phyloP scores from a whole-genome alignment of 306 rosid species.

The Fragaria vesca region DNA sequence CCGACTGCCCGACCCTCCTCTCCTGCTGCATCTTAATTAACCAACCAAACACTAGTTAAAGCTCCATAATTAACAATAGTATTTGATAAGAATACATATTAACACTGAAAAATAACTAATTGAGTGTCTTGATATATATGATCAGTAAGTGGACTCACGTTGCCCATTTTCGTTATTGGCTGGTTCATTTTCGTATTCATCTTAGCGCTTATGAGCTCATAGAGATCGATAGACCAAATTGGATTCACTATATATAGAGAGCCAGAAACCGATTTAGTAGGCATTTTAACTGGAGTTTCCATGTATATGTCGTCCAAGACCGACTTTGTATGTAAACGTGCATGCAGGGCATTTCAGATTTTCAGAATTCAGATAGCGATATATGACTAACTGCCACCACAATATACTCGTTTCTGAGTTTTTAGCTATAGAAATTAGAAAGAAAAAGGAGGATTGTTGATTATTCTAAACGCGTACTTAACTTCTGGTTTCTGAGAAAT shows the following conservation, averaged over 20 bases:
- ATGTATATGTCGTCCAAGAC: not conserved
- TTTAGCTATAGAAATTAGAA: not conserved
- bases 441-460: not conserved
- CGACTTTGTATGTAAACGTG: no score
- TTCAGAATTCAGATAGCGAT: no score
- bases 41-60: not conserved
- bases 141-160: not conserved
- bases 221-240: not conserved
- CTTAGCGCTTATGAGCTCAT: not conserved
- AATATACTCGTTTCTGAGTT: not conserved
- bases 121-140: no score
- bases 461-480: not conserved
- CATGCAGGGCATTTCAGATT: not conserved
- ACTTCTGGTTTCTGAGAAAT: no score
- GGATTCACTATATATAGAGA: not conserved
- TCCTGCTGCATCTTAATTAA: not conserved
- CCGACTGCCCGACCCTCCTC: not conserved
- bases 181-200: not conserved
- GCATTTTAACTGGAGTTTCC: not conserved
- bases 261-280: no score
- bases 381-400: not conserved
- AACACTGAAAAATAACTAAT: no score
- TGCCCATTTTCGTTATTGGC: not conserved
- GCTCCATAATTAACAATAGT: no score
- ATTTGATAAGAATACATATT: no score